Evolutionary conservation across 2,329 filamentous ascomycete species (phyloP).

Genomic region (Chaetomium sp.): DNA sequence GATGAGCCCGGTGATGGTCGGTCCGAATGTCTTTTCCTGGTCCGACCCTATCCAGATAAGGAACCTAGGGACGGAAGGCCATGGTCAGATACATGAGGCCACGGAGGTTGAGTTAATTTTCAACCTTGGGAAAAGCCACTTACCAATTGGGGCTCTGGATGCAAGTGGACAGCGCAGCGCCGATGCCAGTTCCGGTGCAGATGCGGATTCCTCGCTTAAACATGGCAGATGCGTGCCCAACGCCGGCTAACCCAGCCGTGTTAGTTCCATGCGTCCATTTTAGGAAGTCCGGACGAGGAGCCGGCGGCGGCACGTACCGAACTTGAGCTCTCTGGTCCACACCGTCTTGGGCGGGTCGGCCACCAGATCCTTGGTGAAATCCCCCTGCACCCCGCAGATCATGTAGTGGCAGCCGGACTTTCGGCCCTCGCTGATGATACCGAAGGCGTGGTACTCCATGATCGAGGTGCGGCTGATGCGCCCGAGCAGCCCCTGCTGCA

Average conservation of each 20-base stretch:
- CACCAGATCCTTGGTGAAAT: slow-evolving; percentile 46
- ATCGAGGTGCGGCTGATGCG: slow-evolving; percentile 47
- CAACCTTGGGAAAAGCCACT: not conserved
- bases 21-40: slow-evolving; percentile 46
- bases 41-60: slow-evolving; percentile 49
- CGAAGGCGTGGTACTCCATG: slow-evolving; percentile 49
- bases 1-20: slow-evolving; percentile 44
- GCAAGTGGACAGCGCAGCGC: slow-evolving; percentile 46
- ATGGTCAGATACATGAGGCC: not conserved
- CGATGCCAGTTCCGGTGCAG: slow-evolving; percentile 47
- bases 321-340: slow-evolving; percentile 47
- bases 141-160: slow-evolving; percentile 46
- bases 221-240: slow-evolving; percentile 48
- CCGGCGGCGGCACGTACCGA: slow-evolving; percentile 38
- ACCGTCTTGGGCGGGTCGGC: slow-evolving; percentile 44
- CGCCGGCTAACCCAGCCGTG: slow-evolving; percentile 40
- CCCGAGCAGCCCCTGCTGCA: slow-evolving; percentile 47
- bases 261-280: slow-evolving; percentile 11
- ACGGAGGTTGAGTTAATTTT: not conserved
- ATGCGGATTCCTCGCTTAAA: slow-evolving; percentile 47
- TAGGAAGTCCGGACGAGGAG: slow-evolving; percentile 1
- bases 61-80: slow-evolving; percentile 36
- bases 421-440: slow-evolving; percentile 46
- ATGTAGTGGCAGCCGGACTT: slow-evolving; percentile 45
- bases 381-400: slow-evolving; percentile 48